Conservation (phyloP, 2,329 filamentous ascomycete genomes). For the Fusarium tupiense region DNA sequence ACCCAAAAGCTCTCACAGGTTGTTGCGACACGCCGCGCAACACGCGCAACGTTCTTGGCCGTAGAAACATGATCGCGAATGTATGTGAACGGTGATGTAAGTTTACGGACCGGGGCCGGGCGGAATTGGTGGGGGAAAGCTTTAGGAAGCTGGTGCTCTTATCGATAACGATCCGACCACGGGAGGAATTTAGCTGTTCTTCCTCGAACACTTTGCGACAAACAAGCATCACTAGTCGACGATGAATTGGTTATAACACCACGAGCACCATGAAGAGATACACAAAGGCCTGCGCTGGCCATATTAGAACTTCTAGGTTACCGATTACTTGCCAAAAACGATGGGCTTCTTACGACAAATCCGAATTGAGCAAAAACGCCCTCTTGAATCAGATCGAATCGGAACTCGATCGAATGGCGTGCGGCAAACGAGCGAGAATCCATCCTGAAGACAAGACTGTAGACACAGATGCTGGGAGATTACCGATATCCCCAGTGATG, state of each 20-base stretch:
- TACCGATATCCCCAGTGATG: slow-evolving; percentile 66
- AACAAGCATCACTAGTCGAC: neutral
- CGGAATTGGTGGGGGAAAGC: slow-evolving; percentile 40
- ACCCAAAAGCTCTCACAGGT: slow-evolving; percentile 56
- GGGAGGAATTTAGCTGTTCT: slow-evolving; percentile 5
- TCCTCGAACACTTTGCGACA: neutral
- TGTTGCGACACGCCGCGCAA: slow-evolving; percentile 48
- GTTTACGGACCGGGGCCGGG: slow-evolving; percentile 12
- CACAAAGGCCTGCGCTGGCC: slow-evolving; percentile 28
- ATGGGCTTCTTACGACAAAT: slow-evolving; percentile 49
- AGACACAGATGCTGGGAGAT: slow-evolving; percentile 54
- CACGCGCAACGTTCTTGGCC: slow-evolving; percentile 45
- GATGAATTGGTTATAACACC: slow-evolving; percentile 28
- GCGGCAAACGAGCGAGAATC: slow-evolving; percentile 48
- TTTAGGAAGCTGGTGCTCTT: slow-evolving; percentile 30
- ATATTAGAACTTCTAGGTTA: slow-evolving; percentile 1
- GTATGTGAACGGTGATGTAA: slow-evolving; percentile 6
- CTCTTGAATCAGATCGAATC: slow-evolving; percentile 47
- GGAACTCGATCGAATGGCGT: slow-evolving; percentile 45
- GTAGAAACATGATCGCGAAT: slow-evolving; percentile 44
- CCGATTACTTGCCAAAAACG: slow-evolving; percentile 33
- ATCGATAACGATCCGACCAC: slow-evolving; percentile 29
- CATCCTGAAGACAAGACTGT: slow-evolving; percentile 56
- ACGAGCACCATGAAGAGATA: slow-evolving; percentile 44
- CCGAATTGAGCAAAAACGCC: slow-evolving; percentile 42